phyloP scores from a whole-genome alignment of 768 basidiomycete genomes.

The Dioszegia hungarica region DNA sequence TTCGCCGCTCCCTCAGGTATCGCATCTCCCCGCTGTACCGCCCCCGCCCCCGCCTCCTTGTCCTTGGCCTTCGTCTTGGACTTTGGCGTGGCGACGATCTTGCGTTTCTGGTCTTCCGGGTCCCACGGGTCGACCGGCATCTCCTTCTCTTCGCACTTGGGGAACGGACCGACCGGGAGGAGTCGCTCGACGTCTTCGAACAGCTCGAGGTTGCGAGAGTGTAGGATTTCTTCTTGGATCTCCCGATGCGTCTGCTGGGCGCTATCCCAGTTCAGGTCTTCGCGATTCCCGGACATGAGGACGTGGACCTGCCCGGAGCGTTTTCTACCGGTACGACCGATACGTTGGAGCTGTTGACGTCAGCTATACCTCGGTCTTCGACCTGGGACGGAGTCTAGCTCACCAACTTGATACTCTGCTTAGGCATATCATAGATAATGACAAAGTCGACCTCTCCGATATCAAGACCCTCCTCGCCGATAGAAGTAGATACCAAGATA shows the following conservation, averaged over 20 bases:
- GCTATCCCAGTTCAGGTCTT: constrained; percentile 78
- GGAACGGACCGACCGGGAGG: constrained; percentile 70
- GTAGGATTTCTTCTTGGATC: constrained; percentile 80
- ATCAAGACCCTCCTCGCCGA: constrained; percentile 96
- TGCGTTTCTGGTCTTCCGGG: constrained; percentile 33
- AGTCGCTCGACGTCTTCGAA: constrained; percentile 88
- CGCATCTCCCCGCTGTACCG: constrained; percentile 51
- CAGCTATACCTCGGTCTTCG: not conserved
- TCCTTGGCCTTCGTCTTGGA: constrained; percentile 14
- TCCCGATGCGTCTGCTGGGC: constrained; percentile 80
- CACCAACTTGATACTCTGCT: constrained; percentile 94
- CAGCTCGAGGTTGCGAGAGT: constrained; percentile 79
- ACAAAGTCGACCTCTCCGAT: constrained; percentile 97
- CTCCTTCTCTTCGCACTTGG: constrained; percentile 68
- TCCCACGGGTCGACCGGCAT: constrained; percentile 66
- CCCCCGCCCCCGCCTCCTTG: constrained; percentile 54
- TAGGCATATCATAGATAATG: constrained; percentile 92
- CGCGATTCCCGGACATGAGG: constrained; percentile 80
- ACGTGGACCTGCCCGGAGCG: constrained; percentile 84
- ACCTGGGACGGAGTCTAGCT: constrained; percentile 24
- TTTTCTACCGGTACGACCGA: constrained; percentile 92
- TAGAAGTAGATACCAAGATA: constrained; percentile 88
- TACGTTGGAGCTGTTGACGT: constrained; percentile 72
- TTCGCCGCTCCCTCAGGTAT: constrained; percentile 42
- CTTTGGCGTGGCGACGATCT: constrained; percentile 5